A percentile compares a stretch with the other conserved stretches of the same genome.
Evolutionary conservation across 805 yeast genomes (phyloP).

Genomic region (Kregervanrija pseudodelftensis): DNA sequence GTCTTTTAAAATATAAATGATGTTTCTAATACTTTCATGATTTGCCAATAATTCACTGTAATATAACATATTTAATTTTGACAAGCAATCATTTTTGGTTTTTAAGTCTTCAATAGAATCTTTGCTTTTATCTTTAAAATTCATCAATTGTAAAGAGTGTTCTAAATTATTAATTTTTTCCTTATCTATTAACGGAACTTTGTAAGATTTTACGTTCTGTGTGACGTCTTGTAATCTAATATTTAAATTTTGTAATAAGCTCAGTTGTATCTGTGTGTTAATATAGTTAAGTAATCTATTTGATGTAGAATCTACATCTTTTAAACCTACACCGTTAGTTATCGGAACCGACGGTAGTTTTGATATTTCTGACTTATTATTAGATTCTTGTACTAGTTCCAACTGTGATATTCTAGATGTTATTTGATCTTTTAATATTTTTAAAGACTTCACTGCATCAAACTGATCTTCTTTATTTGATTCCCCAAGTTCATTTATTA

Average conservation of each 20-base stretch:
- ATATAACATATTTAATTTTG: slow-evolving; percentile 22
- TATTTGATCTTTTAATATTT: slow-evolving; percentile 19
- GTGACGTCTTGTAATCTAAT: slow-evolving; percentile 11
- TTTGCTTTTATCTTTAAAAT: slow-evolving; percentile 19
- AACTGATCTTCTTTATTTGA: slow-evolving; percentile 13
- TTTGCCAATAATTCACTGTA: slow-evolving; percentile 25
- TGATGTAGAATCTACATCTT: neutral
- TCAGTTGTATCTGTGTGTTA: slow-evolving; percentile 8
- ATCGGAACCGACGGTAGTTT: too few species aligned
- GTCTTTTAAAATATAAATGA: slow-evolving; percentile 4
- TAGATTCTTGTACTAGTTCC: slow-evolving; percentile 7
- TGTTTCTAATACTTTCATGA: slow-evolving; percentile 21
- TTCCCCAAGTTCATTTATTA: slow-evolving; percentile 10
- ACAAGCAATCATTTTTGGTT: slow-evolving; percentile 23
- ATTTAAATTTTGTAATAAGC: slow-evolving; percentile 20
- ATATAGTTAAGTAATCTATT: neutral
- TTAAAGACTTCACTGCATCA: slow-evolving; percentile 16
- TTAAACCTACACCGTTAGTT: too few species aligned
- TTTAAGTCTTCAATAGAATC: slow-evolving; percentile 19
- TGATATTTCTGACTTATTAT: neutral
- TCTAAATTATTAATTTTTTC: slow-evolving; percentile 22
- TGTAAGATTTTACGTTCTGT: slow-evolving; percentile 10
- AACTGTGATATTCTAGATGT: slow-evolving; percentile 18
- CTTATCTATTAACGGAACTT: slow-evolving; percentile 20
- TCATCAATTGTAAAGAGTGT: slow-evolving; percentile 24